Base-by-base conservation (phyloP, 1,284 basidiomycete species). In the Boletus semigastroideus region DNA sequence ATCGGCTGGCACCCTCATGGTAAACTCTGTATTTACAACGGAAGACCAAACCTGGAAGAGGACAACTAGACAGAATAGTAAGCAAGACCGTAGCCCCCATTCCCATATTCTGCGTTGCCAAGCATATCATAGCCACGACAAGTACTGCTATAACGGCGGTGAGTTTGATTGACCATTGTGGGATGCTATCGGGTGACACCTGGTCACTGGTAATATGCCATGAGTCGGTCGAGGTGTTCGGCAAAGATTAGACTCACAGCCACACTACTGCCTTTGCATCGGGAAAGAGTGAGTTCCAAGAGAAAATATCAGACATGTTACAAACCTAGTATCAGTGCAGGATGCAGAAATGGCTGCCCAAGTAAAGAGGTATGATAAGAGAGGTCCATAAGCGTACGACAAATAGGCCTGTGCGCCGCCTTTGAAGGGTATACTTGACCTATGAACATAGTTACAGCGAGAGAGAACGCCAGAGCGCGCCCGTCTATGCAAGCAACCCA, bases 351-450 rank as follows among this genome's bases (percentile, higher is more conserved):
- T 94, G 2, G 90, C 85, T 28, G 91, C 90, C 92, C 91, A 95
- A 36, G 92, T 84, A 69, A 90, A 94, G 9, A 95, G 77, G 67
- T 90, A 94, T 11, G 92, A 92, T 31, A 88, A 73, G 40, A 95
- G 79, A 14, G 92, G 92, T 1, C 91, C 91, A 65, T 94, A 95
- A 6, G 92, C 83, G 66, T 95, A 96, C 22, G 87, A 84, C 16
- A 98, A 83, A 69, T 98, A 91, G 16, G 87, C 94, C 68, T 97
- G 94, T 14, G 93, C 86, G 22, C 94, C 94, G 27, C 94, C 94
- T 60, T 94, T 92, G 59, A 88, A 78, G 50, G 86, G 93, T 73
- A 92, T 92, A 52, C 68, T 70, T 20, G 66, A 70, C 34, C 66
- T 68, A 25, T 22, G 8, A 37, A 30, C 5, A n/a, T 22, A 9